Base-by-base conservation (phyloP, 371 early-diverging fungal genomes). In the Mortierella sp. region DNA sequence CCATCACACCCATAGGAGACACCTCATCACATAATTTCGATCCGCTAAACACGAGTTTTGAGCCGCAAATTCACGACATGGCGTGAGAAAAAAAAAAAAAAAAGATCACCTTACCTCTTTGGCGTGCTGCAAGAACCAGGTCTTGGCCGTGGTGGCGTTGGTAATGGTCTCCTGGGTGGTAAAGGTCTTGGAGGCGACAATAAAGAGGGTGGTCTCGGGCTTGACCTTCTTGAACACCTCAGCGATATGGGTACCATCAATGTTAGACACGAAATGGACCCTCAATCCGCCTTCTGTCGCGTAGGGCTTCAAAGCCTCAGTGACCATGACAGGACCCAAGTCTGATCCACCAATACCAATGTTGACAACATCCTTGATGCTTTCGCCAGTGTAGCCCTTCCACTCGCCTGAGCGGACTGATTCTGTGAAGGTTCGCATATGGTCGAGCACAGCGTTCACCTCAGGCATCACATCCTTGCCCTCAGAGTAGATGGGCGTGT, bases 301-400 rank as follows among this genome's bases (percentile, higher is more conserved):
- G 83, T 95, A 98, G 31, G 91, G 92, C 86, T 95, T 93, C 72
- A 99, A 84, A 10, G 99, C 98, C 81, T 98, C 95, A 25, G 96
- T 96, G 31, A 98, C 98, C 97, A 99, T 96, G 60, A 96, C 95
- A 21, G 99, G 99, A 31, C 99, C 99, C 49, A 99, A 88, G 82
- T 99, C 99, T n/a, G 97, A 97, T 73, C 99, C 99, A 77, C 99
- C 99, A 76, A 99, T 99, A 78, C 99, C 99, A 80, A 99, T 98
- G 86, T 98, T 98, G 78, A 99, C 96, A 40, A 99, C 83, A 68
- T 96, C 96, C 47, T 94, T 94, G 72, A 99, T 95, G 43, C 80
- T 71, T 82, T 97, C 90, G 71, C 98, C 98, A 27, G 98, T 95
- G 78, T 94, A 95, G 34, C 99, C 97, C 79, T 86, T 93, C 95